Conservation (phyloP, 768 basidiomycete genomes). For the Tylopilus intermedius region DNA sequence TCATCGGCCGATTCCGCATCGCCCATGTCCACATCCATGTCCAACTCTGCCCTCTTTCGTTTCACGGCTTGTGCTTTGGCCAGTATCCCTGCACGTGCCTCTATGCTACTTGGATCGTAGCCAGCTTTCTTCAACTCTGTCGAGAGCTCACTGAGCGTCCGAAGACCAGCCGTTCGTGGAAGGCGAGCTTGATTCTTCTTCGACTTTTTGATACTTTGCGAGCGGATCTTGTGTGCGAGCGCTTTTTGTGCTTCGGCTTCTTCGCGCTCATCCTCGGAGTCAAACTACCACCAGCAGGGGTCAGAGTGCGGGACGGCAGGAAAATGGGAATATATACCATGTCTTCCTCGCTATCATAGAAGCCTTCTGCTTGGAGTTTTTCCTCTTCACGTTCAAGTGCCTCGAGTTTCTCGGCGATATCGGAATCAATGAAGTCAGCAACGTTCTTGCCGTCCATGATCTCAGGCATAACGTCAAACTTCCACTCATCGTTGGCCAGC, state of each 20-base stretch:
- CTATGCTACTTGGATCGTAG: constrained; percentile 79
- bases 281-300: constrained; percentile 28
- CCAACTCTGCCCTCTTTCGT: constrained; percentile 53
- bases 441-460: constrained; percentile 98
- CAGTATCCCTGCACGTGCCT: constrained; percentile 81
- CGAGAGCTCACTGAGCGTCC: constrained; percentile 70
- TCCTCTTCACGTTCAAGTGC: constrained; percentile 97
- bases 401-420: constrained; percentile 94
- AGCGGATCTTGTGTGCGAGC: constrained; percentile 62
- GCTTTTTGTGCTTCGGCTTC: constrained; percentile 55
- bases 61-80: constrained; percentile 69
- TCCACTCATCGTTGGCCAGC: constrained; percentile 89
- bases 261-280: constrained; percentile 78
- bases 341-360: constrained; percentile 87
- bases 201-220: constrained; percentile 78
- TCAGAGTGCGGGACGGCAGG: not conserved
- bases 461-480: constrained; percentile 95
- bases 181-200: constrained; percentile 79
- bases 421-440: constrained; percentile 97
- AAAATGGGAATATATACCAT: constrained; percentile 47
- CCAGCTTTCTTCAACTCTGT: constrained; percentile 82
- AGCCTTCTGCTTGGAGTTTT: constrained; percentile 87
- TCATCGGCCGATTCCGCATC: constrained; percentile 33
- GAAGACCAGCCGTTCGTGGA: constrained; percentile 67
- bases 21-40: constrained; percentile 59